phyloP scores from a whole-genome alignment of 1,139 yeast species.

The Candida sojae region DNA sequence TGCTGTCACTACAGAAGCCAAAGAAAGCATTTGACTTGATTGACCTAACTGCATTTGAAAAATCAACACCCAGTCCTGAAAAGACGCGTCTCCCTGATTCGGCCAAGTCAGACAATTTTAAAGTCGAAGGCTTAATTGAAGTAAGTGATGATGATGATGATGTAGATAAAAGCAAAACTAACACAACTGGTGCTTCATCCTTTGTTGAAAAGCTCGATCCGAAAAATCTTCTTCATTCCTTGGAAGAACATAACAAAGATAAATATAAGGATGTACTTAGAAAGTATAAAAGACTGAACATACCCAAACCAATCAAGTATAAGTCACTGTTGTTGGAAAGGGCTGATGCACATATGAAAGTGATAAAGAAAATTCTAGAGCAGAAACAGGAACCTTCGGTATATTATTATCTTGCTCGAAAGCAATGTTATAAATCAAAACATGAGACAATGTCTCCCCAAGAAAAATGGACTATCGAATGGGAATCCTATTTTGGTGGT shows the following conservation, averaged over 20 bases:
- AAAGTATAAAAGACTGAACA: constrained; percentile 21
- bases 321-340: constrained; percentile 23
- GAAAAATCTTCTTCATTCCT: constrained; percentile 8
- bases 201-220: constrained; percentile 5
- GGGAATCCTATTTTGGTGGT: constrained; percentile 56
- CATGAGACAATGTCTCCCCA: constrained; percentile 46
- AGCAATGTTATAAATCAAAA: constrained; percentile 34
- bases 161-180: constrained; percentile 14
- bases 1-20: not conserved
- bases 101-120: not conserved
- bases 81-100: not conserved
- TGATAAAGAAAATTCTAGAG: constrained; percentile 44
- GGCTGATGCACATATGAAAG: constrained; percentile 27
- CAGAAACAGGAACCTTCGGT: constrained; percentile 43
- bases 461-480: constrained; percentile 50
- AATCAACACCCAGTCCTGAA: constrained; percentile 1
- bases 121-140: constrained; percentile 12
- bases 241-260: constrained; percentile 16
- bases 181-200: not conserved
- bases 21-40: constrained; percentile 5
- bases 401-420: constrained; percentile 52
- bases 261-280: constrained; percentile 17
- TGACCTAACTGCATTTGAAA: constrained; percentile 2
- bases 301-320: constrained; percentile 32
- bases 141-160: constrained; percentile 16